Base-by-base conservation (phyloP, 371 early-diverging fungal genomes). In the Thermomucor indicae-seudaticae region DNA sequence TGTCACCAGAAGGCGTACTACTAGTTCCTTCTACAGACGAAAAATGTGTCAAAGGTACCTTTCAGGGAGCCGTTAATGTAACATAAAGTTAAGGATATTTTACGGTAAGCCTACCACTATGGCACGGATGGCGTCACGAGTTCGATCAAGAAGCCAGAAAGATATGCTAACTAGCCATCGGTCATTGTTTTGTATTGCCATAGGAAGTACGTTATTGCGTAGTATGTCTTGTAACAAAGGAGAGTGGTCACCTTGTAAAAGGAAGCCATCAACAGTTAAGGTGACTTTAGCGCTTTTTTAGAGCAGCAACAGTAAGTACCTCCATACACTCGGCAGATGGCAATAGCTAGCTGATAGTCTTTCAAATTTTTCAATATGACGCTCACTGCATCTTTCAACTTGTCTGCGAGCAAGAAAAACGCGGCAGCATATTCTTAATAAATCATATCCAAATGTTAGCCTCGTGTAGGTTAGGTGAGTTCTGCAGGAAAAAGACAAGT, bases 361-460 rank as follows among this genome's bases (percentile, higher is more conserved):
- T 89, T 77, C 11, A 98, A 61, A 51, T 97, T 85, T 50, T 90
- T 90, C 16, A 97, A 50, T 42, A 95, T 95, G 2, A 98, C 90
- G 55, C 80, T 87, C 12, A 91, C 88, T 1, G 98, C 96, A 71
- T 98, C 98, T 38, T 78, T 76, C 4, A 93, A 64, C 31, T 81
- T 81, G 43, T 87, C 91, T 0, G 85, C 96, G 11, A 98, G 76
- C 50, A 98, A 60, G 57, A 98, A 98, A 67, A 98, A 98, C 0
- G 95, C 86, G 0, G 89, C 96, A 0, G 98, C 96, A 55, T 96
- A 92, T 40, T 88, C 89, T 83, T 72, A 19, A 41, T 17, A 45
- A 38, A 32, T n/a, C n/a, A n/a, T n/a, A n/a, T n/a, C n/a, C n/a
- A n/a, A n/a, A n/a, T n/a, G n/a, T n/a, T n/a, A n/a, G n/a, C n/a